Evolutionary conservation across 805 yeast genomes (phyloP).

Genomic region (Candida ponderosae): DNA sequence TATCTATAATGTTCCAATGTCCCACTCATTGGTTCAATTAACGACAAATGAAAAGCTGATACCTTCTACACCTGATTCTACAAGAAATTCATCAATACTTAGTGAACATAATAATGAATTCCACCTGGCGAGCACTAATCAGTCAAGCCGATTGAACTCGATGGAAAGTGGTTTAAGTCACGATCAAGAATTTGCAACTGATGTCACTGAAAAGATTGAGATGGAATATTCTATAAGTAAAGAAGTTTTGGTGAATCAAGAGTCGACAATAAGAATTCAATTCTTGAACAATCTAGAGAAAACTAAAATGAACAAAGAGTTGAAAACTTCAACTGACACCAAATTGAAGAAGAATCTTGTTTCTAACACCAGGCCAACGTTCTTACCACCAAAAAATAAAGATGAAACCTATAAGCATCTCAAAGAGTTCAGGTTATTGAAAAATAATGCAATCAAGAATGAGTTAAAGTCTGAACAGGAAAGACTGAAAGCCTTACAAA

Average conservation of each 20-base stretch:
- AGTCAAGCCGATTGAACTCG: slow-evolving; percentile 1
- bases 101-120: slow-evolving; percentile 18
- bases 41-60: slow-evolving; percentile 28
- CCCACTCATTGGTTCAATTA: slow-evolving; percentile 40
- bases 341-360: slow-evolving; percentile 17
- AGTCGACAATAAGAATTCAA: slow-evolving; percentile 17
- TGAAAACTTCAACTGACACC: slow-evolving; percentile 7
- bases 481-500: slow-evolving; percentile 24
- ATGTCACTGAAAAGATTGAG: slow-evolving; percentile 19
- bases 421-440: slow-evolving; percentile 38
- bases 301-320: slow-evolving; percentile 12
- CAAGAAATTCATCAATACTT: slow-evolving; percentile 38
- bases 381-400: slow-evolving; percentile 57
- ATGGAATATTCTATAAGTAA: slow-evolving; percentile 19
- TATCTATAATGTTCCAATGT: slow-evolving; percentile 58
- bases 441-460: slow-evolving; percentile 30
- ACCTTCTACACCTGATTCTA: slow-evolving; percentile 29
- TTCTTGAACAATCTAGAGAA: slow-evolving; percentile 20
- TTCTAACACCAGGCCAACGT: slow-evolving; percentile 51
- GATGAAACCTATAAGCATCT: slow-evolving; percentile 48
- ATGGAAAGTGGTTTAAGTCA: slow-evolving; percentile 18
- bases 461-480: slow-evolving; percentile 28
- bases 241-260: slow-evolving; percentile 25
- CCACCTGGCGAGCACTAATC: slow-evolving; percentile 2
- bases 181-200: slow-evolving; percentile 22